Percentiles rank a stretch among this genome's conserved stretches.
Evolutionary conservation across 169 alveolate species (phyloP).

Genomic region (Plasmodium cynomolgi): DNA sequence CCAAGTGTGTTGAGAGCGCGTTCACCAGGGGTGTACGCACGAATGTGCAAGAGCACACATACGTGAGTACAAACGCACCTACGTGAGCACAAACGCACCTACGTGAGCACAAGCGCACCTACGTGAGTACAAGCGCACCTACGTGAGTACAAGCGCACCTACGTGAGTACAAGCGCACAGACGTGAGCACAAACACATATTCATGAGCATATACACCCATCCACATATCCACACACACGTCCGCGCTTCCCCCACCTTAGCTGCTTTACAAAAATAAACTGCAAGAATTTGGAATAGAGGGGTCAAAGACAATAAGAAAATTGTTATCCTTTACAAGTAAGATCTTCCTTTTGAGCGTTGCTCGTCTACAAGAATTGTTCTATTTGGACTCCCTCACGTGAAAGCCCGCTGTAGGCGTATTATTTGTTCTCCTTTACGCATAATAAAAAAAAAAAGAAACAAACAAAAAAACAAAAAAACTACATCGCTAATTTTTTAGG

Average conservation of each 20-base stretch:
- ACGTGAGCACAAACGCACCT: background rate
- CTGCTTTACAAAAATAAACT: slow-evolving; percentile 62
- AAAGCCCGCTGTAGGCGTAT: background rate
- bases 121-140: background rate
- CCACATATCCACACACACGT: background rate
- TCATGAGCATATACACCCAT: background rate
- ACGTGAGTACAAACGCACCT: background rate
- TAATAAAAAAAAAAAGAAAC: background rate
- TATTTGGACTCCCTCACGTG: background rate
- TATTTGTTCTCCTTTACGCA: background rate
- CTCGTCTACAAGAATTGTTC: background rate
- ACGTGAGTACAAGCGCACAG: background rate
- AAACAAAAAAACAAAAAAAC: slow-evolving; percentile 1
- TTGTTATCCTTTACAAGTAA: slow-evolving; percentile 70
- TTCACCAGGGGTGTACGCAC: background rate
- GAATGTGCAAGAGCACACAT: background rate
- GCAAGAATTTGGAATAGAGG: slow-evolving; percentile 67
- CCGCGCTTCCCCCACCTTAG: background rate
- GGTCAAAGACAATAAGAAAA: slow-evolving; percentile 73
- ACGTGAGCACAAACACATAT: background rate
- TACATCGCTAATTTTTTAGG: slow-evolving; percentile 47
- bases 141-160: background rate
- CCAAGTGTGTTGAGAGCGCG: background rate
- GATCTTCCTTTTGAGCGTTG: background rate
- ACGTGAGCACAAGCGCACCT: background rate